Base-by-base conservation (phyloP, 352 stramenopile genomes). In the Globisporangium cylindrosporum region DNA sequence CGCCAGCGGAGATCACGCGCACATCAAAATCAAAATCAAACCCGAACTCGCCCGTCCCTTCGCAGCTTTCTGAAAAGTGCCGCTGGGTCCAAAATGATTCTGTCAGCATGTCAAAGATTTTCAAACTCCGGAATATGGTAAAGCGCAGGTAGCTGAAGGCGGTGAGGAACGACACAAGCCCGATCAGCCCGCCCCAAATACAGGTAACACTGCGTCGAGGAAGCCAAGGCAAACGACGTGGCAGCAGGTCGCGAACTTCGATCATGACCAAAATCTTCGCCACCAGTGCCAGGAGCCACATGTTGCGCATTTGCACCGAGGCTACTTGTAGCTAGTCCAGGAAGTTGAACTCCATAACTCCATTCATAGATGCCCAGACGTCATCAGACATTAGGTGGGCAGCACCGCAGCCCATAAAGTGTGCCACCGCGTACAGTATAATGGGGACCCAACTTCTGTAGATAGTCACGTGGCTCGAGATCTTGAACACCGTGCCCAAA, bases 371-470 rank as follows among this genome's bases (percentile, higher is more conserved):
- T 10, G 67, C 64, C 66, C 61, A 79, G 1, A 22, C 57, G 43
- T 1, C n/a, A n/a, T 80, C 65, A 8, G 29, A 64, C 1, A 74
- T 12, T 1, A 64, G 22, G 27, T 80, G 72, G 1, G 65, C 38
- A 9, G 78, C 12, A 0, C 56, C 36, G 1, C 46, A 59, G 43
- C 72, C 65, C 20, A 74, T 55, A 1, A 69, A 64, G 41, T 72
- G 61, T n/a, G 69, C 69, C 8, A 46, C 0, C 22, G 32, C 36
- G 54, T 74, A 74, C 20, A 56, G 49, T 0, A 68, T 9, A 25
- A 72, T 34, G 10, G 64, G 69, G 12, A 74, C 29, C 69, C 69
- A 74, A 32, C 64, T 69, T 14, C 69, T 60, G 29, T 74, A 74
- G 38, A 74, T 55, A n/a, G 72, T 36, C 5, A 74, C 59, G 20